A percentile compares a stretch with the other conserved stretches of the same genome.
These are phyloP conservation scores for Gossypium stocksii DNA, from an alignment of 345 rosid species.

Conservation along the genomic window DNA sequence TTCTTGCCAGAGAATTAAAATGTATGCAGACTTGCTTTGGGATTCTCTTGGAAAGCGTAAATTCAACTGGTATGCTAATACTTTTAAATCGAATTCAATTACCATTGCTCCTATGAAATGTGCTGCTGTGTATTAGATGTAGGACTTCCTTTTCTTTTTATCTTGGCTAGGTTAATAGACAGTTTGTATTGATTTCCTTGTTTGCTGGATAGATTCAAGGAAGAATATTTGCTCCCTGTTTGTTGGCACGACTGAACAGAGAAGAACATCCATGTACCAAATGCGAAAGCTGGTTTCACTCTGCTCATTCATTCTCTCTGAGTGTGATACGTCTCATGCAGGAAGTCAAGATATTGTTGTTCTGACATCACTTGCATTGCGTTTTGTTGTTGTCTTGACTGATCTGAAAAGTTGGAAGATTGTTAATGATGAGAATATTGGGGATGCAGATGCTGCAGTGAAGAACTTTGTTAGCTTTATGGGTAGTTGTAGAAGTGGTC, in stretches of 20 bases:
- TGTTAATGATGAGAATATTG: constrained; percentile 28
- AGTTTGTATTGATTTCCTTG: constrained; percentile 17
- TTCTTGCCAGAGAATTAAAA: constrained; percentile 39
- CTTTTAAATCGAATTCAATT: background rate
- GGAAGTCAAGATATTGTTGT: constrained; percentile 38
- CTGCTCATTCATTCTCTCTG: constrained; percentile 57
- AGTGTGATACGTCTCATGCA: constrained; percentile 39
- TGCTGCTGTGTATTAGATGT: background rate
- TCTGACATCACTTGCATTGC: constrained; percentile 61
- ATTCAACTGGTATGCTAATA: constrained; percentile 54
- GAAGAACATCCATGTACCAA: constrained; percentile 67
- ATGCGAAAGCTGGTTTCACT: constrained; percentile 58
- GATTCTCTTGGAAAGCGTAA: constrained; percentile 68
- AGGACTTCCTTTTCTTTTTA: background rate
- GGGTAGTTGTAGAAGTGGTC: constrained; percentile 64
- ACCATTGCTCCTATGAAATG: background rate
- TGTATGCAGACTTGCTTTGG: constrained; percentile 65
- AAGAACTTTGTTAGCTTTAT: constrained; percentile 53
- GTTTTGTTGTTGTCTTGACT: constrained; percentile 59
- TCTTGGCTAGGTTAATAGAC: constrained; percentile 1
- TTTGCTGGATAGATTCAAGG: constrained; percentile 49
- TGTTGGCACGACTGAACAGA: constrained; percentile 54
- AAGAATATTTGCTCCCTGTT: constrained; percentile 65
- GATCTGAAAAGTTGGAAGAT: constrained; percentile 74
- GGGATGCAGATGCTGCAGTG: constrained; percentile 53